Percentiles rank a stretch among this genome's conserved stretches.
phyloP scores from a whole-genome alignment of 306 rosid genomes.

The Inga laurina region DNA sequence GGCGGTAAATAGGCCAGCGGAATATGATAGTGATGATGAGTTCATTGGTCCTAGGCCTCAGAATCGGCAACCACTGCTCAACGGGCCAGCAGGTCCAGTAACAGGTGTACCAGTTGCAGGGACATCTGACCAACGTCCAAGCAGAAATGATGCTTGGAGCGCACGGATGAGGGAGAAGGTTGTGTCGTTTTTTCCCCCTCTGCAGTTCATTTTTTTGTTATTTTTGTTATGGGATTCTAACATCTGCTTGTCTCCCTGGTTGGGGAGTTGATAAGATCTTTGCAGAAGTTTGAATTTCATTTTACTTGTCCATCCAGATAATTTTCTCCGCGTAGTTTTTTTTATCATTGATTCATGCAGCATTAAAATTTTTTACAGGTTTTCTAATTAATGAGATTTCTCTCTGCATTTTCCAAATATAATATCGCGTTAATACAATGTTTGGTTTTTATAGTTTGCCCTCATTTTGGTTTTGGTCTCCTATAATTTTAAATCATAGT shows the following conservation, averaged over 20 bases:
- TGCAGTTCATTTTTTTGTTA: slow-evolving; percentile 16
- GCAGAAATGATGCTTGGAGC: slow-evolving; percentile 98
- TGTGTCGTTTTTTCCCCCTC: slow-evolving; percentile 8
- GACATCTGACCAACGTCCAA: slow-evolving; percentile 64
- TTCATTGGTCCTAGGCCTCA: slow-evolving; percentile 69
- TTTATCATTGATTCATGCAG: not conserved
- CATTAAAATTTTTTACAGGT: slow-evolving; percentile 16
- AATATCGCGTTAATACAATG: not conserved
- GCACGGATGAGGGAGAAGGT: slow-evolving; percentile 99
- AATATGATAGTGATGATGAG: slow-evolving; percentile 96
- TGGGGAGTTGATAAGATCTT: slow-evolving; percentile 17
- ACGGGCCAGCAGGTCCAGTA: slow-evolving; percentile 64
- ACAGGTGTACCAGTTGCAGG: slow-evolving; percentile 90
- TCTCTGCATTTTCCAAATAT: slow-evolving; percentile 2
- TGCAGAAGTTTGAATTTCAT: not conserved
- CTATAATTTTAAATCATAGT: too few species aligned
- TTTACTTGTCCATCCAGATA: not conserved
- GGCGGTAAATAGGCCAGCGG: slow-evolving; percentile 78
- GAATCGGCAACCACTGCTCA: slow-evolving; percentile 80
- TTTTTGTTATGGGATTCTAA: not conserved
- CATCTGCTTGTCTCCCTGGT: not conserved
- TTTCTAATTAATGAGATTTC: slow-evolving; percentile 15
- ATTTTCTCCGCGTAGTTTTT: not conserved
- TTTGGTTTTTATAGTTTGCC: too few species aligned
- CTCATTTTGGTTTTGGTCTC: too few species aligned